Evolutionary conservation across 371 early-diverging fungal genomes (phyloP), one percentile per base, ranked within the genome.

Genomic region (Lichtheimia hyalospora): DNA sequence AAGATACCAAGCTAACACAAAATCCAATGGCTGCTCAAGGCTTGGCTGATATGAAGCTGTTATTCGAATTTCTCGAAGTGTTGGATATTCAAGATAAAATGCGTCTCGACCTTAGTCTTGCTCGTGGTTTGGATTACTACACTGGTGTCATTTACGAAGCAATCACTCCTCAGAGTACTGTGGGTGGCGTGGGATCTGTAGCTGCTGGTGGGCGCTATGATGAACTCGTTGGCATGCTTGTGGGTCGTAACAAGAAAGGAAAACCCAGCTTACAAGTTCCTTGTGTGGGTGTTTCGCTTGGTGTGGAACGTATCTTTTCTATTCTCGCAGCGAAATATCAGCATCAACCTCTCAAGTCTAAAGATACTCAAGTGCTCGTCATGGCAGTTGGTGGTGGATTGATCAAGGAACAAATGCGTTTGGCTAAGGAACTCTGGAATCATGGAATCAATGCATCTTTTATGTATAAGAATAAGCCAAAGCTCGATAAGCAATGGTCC

Each of bases 121-220:
- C 99, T 5, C 85, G 99, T 54, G 99, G 99, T 15, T 76, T 99
- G 49, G 99, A 99, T 71, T 99, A 99, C 75, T 99, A 99, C 85
- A 99, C 99, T 10, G 99, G 99, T 27, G 86, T 99, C 55, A 98
- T 99, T 64, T 95, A 99, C 68, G 99, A 99, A 79, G 99, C 97
- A 4, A 90, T 96, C 8, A 82, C 93, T 15, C 82, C 77, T 16
- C 71, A 79, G 27, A 73, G 80, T 12, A 73, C 73, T 52, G 86
- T 83, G 14, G 85, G 84, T 21, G 95, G 97, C n/a, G 88, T 98
- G 5, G 99, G 99, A 12, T 97, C 99, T 3, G 90, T 99, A 61
- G 95, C 97, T 16, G 99, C 97, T 0, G 99, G 99, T 50, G 99
- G 99, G 3, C 92, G 99, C 40, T 99, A 99, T 74, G 99, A 99